These are phyloP conservation scores for Alternaria dauci DNA, from an alignment of 2,329 filamentous ascomycete genomes.

Conservation along the genomic window DNA sequence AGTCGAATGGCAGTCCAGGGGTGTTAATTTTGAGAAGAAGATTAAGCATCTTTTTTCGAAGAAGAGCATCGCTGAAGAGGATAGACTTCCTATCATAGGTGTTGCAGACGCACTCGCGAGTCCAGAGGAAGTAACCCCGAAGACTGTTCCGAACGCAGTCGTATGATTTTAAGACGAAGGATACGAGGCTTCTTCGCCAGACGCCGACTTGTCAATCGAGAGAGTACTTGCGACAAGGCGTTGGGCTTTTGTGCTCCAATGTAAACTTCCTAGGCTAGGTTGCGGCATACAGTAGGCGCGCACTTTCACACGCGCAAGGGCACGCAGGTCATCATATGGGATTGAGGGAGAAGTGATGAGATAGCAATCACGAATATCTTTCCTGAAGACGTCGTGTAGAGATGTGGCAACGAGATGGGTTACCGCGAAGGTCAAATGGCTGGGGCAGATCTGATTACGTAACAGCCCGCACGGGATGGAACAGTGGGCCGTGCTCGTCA, in stretches of 20 bases:
- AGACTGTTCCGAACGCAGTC: conserved; percentile 30
- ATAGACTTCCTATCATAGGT: neutral
- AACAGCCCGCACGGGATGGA: neutral
- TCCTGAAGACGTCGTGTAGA: neutral
- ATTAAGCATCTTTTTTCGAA: conserved; percentile 13
- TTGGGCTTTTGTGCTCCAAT: neutral
- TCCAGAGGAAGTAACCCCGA: conserved; percentile 10
- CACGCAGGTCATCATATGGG: too few relatives aligned
- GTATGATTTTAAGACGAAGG: neutral
- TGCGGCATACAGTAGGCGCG: neutral
- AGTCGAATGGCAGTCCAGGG: conserved; percentile 32
- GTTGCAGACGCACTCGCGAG: neutral
- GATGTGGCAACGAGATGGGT: neutral
- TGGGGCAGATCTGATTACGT: neutral
- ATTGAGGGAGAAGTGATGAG: neutral
- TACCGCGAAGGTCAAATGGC: neutral
- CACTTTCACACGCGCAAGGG: neutral
- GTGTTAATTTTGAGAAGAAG: conserved; percentile 29
- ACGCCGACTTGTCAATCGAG: neutral
- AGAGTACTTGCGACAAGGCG: neutral
- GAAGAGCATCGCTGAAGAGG: neutral
- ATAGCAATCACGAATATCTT: neutral
- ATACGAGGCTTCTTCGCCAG: neutral
- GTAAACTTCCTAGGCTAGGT: neutral
- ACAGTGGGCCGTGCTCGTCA: neutral